Percentiles rank a stretch among this genome's conserved stretches.
Evolutionary conservation across 2,329 filamentous ascomycete species (phyloP).

Genomic region (Botrytis pseudocinerea): DNA sequence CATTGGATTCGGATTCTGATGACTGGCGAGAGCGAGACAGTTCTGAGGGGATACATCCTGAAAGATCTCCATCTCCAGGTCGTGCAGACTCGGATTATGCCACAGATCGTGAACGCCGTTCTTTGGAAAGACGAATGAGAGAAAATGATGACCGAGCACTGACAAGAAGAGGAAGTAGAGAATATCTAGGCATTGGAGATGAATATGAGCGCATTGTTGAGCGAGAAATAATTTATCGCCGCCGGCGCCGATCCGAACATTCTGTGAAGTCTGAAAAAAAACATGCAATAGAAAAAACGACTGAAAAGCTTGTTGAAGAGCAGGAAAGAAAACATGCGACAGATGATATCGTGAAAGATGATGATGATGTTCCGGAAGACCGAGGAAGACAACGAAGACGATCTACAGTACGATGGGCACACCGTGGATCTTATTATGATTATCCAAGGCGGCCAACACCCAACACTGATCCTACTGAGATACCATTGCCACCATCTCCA

Average conservation of each 20-base stretch:
- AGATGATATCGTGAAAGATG: background rate
- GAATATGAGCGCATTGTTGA: background rate
- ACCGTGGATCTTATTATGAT: background rate
- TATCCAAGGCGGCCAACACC: background rate
- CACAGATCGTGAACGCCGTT: background rate
- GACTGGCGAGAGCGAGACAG: background rate
- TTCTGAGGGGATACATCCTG: background rate
- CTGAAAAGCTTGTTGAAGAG: background rate
- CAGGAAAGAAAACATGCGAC: background rate
- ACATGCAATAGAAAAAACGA: background rate
- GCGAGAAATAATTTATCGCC: background rate
- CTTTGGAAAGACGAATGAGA: background rate
- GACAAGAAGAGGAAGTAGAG: background rate
- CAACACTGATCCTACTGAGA: background rate
- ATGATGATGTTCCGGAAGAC: background rate
- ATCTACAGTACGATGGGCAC: background rate
- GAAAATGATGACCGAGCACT: background rate
- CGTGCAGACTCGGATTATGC: background rate
- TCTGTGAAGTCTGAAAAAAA: no score
- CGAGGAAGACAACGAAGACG: background rate
- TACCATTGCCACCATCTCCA: slow-evolving; percentile 12
- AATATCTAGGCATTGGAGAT: background rate
- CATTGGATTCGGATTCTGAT: background rate
- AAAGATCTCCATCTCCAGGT: background rate
- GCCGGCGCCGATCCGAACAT: background rate